phyloP scores from a whole-genome alignment of 1,284 basidiomycete genomes.

The Athelia psychrophila region DNA sequence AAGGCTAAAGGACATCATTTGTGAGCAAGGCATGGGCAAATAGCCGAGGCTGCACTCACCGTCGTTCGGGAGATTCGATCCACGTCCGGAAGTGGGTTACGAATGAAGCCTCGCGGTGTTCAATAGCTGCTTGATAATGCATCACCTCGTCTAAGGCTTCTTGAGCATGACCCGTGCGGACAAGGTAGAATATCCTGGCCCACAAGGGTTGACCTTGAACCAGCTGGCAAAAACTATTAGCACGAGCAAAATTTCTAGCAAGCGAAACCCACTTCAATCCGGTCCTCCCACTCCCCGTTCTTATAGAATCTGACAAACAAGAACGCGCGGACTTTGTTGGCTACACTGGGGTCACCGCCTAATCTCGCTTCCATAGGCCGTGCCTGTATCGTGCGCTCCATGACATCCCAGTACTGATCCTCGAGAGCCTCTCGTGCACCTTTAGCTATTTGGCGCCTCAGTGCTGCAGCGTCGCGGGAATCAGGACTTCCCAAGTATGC shows the following conservation, averaged over 20 bases:
- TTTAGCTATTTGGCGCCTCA: slow-evolving; percentile 69
- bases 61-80: slow-evolving; percentile 79
- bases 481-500: slow-evolving; percentile 71
- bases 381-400: slow-evolving; percentile 85
- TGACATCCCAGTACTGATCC: slow-evolving; percentile 82
- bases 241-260: neutral
- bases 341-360: slow-evolving; percentile 88
- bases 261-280: slow-evolving; percentile 65
- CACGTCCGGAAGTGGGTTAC: slow-evolving; percentile 83
- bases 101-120: slow-evolving; percentile 83
- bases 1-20: slow-evolving; percentile 42
- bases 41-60: slow-evolving; percentile 38
- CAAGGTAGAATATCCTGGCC: slow-evolving; percentile 90
- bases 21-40: slow-evolving; percentile 4
- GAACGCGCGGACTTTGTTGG: slow-evolving; percentile 89
- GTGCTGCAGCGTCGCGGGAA: slow-evolving; percentile 56
- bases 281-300: slow-evolving; percentile 81
- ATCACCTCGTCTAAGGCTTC: slow-evolving; percentile 82
- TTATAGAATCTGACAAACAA: slow-evolving; percentile 78
- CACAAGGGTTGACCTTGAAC: slow-evolving; percentile 87
- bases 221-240: slow-evolving; percentile 41
- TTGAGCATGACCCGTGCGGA: slow-evolving; percentile 80
- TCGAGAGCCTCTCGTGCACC: slow-evolving; percentile 78
- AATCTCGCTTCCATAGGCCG: slow-evolving; percentile 84
- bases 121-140: slow-evolving; percentile 72